phyloP scores from a whole-genome alignment of 306 rosid genomes.

The Cicer bijugum region DNA sequence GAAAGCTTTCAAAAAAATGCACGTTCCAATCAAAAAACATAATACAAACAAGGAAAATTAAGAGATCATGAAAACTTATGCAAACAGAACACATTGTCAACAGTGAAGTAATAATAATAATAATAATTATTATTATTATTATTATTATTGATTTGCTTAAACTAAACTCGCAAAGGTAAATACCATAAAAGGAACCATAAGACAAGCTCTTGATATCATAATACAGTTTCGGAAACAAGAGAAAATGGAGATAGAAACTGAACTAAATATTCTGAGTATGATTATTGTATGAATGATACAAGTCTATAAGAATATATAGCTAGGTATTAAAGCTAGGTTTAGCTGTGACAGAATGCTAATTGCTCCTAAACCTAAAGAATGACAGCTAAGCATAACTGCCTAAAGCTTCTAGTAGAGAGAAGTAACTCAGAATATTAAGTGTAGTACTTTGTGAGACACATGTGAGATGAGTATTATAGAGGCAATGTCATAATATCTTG shows the following conservation, averaged over 20 bases:
- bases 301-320: neutral
- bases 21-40: slow-evolving; percentile 8
- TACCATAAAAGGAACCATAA: neutral
- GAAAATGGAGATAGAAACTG: slow-evolving; percentile 1
- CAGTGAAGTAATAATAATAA: neutral
- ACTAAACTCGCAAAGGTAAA: slow-evolving; percentile 11
- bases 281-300: neutral
- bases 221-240: neutral
- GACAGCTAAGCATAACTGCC: neutral
- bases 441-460: neutral
- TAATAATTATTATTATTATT: neutral
- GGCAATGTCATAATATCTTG: neutral
- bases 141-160: neutral
- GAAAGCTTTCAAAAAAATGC: neutral
- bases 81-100: slow-evolving; percentile 2
- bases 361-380: neutral
- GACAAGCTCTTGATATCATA: neutral
- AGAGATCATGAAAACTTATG: neutral
- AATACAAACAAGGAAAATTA: slow-evolving; percentile 1
- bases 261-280: neutral
- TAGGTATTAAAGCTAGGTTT: neutral
- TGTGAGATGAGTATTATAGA: neutral
- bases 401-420: neutral
- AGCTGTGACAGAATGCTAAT: neutral
- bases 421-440: neutral